These are phyloP conservation scores for Dipodascopsis tothii DNA, from an alignment of 805 yeast genomes.

Conservation along the genomic window DNA sequence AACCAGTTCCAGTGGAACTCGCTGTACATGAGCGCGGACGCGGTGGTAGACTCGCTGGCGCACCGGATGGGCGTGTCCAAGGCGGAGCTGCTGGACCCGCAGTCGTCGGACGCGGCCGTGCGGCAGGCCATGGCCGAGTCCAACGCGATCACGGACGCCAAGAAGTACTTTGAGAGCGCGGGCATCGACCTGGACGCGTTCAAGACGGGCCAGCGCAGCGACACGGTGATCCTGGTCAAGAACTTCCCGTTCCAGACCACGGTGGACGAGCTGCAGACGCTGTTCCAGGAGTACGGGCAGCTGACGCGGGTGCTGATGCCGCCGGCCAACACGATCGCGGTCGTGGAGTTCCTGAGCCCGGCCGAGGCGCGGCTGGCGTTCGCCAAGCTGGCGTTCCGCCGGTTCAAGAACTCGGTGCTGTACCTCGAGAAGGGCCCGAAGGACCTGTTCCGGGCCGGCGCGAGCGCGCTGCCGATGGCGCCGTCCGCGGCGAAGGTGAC, in stretches of 20 bases:
- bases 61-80: constrained; percentile 72
- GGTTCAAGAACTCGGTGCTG: constrained; percentile 78
- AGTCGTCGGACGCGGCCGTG: constrained; percentile 80
- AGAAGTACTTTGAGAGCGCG: constrained; percentile 73
- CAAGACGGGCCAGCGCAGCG: constrained; percentile 60
- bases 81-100: constrained; percentile 79
- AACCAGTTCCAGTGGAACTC: constrained; percentile 94
- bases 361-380: constrained; percentile 87
- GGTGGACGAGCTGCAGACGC: constrained; percentile 67
- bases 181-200: constrained; percentile 80
- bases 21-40: constrained; percentile 75
- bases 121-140: constrained; percentile 97
- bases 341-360: constrained; percentile 76
- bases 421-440: constrained; percentile 93
- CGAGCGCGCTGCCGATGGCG: constrained; percentile 6
- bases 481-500: constrained; percentile 26
- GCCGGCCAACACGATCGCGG: constrained; percentile 92
- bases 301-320: constrained; percentile 81
- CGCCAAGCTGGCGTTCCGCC: constrained; percentile 73
- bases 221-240: constrained; percentile 71
- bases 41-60: constrained; percentile 86
- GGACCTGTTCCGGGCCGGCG: constrained; percentile 61
- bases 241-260: constrained; percentile 88
- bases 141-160: constrained; percentile 84
- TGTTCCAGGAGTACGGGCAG: constrained; percentile 75